Percentiles rank a stretch among this genome's conserved stretches.
Conservation (phyloP, 768 basidiomycete species). For the Paxillus involutus region DNA sequence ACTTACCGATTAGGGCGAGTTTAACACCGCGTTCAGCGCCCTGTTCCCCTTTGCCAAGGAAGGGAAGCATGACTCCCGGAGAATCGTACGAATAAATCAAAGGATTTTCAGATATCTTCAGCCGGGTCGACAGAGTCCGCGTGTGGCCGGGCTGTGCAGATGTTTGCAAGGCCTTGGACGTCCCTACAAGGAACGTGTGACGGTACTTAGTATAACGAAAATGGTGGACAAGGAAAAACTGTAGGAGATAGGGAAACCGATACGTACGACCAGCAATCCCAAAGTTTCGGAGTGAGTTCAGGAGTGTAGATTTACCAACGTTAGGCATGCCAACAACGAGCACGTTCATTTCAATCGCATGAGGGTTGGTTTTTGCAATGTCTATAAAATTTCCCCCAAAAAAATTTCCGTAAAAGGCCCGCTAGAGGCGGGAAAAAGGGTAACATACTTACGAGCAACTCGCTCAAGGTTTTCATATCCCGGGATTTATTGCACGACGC, state of each 20-base stretch:
- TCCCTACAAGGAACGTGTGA: slow-evolving; percentile 40
- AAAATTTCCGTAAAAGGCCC: neutral
- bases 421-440: neutral
- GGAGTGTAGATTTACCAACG: slow-evolving; percentile 92
- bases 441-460: slow-evolving; percentile 73
- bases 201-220: neutral
- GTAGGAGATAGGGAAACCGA: slow-evolving; percentile 2
- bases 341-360: slow-evolving; percentile 79
- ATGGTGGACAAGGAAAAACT: neutral
- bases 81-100: slow-evolving; percentile 92
- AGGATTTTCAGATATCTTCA: slow-evolving; percentile 81
- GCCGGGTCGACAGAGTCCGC: slow-evolving; percentile 80
- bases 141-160: slow-evolving; percentile 91
- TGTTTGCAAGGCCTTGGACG: slow-evolving; percentile 87
- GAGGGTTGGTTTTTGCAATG: slow-evolving; percentile 66
- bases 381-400: slow-evolving; percentile 38
- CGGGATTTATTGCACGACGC: slow-evolving; percentile 68
- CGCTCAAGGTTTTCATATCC: slow-evolving; percentile 64
- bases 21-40: slow-evolving; percentile 93
- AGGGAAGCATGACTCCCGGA: slow-evolving; percentile 97
- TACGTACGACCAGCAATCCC: slow-evolving; percentile 85
- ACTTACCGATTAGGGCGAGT: slow-evolving; percentile 88
- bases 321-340: slow-evolving; percentile 99
- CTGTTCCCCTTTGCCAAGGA: slow-evolving; percentile 79
- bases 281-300: slow-evolving; percentile 85